Evolutionary conservation across 1,284 basidiomycete species (phyloP), one percentile per base, ranked within the genome.

Genomic region (Xerocomus minutiporus): DNA sequence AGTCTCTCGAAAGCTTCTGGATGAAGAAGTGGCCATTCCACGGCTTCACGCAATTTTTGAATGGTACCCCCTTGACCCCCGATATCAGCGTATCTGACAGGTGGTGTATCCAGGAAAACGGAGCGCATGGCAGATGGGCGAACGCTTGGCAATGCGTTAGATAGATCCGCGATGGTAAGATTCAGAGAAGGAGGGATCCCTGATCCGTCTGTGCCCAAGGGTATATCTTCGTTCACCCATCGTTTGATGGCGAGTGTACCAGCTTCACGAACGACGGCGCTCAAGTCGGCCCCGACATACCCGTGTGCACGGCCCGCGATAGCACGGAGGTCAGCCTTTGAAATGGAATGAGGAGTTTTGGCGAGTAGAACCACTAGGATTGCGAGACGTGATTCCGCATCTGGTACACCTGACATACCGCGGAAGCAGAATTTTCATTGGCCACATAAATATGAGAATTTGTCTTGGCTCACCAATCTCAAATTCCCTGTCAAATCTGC

Each of bases 221-320:
- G 48, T 12, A 65, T 57, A 9, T 71, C 61, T 5, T 69, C 66
- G 23, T 74, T 69, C 39, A 90, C 72, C 81, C 82, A 90, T 26
- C 89, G 85, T 62, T 95, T 93, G 65, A 98, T 96, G 2, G 94
- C 91, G 9, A 83, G 71, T 8, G 94, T 93, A 2, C 95, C 95
- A 7, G 94, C 93, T 71, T 97, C 93, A 23, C 96, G 88, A 25
- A 99, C 84, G 43, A 98, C 84, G 0, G 94, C 91, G 43, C 86
- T 85, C 31, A 99, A 78, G 69, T 99, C 97, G 2, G 97, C 97
- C 8, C 97, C 97, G 46, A 99, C 97, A 65, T 96, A 99, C 0
- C 97, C 97, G 61, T 99, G 94, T 1, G 95, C 94, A 26, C 84
- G 82, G 11, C 81, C 75, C 0, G 95, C 89, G 13, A 97, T 71